phyloP scores from a whole-genome alignment of 2,329 filamentous ascomycete species.

The Cladorrhinum sp. region DNA sequence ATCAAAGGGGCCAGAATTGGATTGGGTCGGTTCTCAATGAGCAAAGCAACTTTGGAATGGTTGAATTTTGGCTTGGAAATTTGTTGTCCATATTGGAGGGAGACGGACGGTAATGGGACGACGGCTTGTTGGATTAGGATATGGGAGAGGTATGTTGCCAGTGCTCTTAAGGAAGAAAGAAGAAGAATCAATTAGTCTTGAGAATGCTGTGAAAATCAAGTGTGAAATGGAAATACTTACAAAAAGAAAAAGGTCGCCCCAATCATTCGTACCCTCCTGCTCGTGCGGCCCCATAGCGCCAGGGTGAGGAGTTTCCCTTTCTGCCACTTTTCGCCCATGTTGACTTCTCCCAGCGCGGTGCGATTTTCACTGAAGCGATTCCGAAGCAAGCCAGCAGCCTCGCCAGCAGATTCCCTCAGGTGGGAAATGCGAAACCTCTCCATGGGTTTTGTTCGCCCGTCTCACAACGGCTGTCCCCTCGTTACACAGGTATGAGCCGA shows the following conservation, averaged over 20 bases:
- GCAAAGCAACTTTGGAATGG: constrained; percentile 51
- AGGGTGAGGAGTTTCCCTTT: constrained; percentile 25
- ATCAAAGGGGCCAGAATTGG: constrained; percentile 51
- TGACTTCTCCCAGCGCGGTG: constrained; percentile 23
- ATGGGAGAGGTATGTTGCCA: constrained; percentile 24
- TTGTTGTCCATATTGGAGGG: constrained; percentile 27
- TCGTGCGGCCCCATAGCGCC: constrained; percentile 34
- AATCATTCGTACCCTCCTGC: constrained; percentile 34
- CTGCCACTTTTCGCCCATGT: constrained; percentile 23
- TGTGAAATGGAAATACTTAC: constrained; percentile 27
- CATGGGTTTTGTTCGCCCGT: background rate
- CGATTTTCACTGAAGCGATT: constrained; percentile 4
- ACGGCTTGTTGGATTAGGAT: constrained; percentile 22
- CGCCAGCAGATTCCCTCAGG: background rate
- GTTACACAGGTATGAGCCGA: background rate
- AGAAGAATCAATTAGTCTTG: background rate
- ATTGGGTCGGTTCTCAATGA: constrained; percentile 51
- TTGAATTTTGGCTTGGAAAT: constrained; percentile 39
- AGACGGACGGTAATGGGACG: constrained; percentile 30
- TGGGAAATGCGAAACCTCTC: background rate
- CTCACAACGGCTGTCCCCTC: background rate
- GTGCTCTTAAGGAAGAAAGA: constrained; percentile 9
- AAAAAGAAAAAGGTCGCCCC: constrained; percentile 32
- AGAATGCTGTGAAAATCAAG: constrained; percentile 10
- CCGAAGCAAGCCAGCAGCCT: background rate